Conservation (phyloP, 768 basidiomycete species). For the Leccinum imitatum region DNA sequence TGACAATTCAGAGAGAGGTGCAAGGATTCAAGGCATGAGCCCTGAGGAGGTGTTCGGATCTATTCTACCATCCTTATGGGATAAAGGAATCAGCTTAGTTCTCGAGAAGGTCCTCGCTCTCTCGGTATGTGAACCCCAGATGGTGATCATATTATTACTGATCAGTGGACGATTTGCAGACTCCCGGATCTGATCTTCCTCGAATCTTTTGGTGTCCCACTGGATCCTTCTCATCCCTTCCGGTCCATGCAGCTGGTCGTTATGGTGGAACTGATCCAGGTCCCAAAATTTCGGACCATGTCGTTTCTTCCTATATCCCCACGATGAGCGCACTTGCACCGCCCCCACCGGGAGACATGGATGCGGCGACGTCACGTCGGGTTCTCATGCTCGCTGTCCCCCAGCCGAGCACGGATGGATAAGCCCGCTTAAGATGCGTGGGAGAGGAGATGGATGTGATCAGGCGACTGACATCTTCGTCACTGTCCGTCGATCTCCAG, state of each 20-base stretch:
- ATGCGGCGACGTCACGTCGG: background rate
- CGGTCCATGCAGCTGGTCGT: background rate
- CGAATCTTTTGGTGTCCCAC: background rate
- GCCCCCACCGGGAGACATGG: background rate
- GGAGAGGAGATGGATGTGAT: slow-evolving; percentile 24
- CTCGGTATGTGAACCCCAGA: background rate
- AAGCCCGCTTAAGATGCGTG: slow-evolving; percentile 1
- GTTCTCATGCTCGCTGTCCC: slow-evolving; percentile 9
- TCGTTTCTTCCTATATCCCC: slow-evolving; percentile 27
- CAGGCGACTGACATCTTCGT: background rate
- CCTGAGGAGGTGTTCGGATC: background rate
- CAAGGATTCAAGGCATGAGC: background rate
- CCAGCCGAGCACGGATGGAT: slow-evolving; percentile 16
- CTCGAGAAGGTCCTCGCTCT: background rate
- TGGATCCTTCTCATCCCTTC: background rate
- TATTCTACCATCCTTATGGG: background rate
- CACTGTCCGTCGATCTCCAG: background rate
- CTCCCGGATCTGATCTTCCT: background rate
- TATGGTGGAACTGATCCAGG: background rate
- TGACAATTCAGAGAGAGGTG: background rate
- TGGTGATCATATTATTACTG: background rate
- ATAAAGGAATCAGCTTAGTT: background rate
- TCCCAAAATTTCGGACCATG: background rate
- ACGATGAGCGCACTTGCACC: slow-evolving; percentile 24
- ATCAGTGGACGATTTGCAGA: background rate